phyloP scores from a whole-genome alignment of 345 rosid species.

The Syzygium aromaticum region DNA sequence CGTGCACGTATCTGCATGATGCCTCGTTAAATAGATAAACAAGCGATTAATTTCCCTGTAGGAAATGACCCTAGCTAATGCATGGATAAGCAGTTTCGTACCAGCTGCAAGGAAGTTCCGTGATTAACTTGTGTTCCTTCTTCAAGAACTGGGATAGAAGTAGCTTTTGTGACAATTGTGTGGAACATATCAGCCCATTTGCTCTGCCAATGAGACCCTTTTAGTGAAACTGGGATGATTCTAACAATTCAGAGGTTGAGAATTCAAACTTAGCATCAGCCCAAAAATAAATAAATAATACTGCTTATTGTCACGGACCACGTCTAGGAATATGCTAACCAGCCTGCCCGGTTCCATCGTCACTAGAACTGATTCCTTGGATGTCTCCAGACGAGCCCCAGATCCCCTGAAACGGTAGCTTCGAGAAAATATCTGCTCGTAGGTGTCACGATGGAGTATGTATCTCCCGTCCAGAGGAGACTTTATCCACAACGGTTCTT shows the following conservation, averaged over 20 bases:
- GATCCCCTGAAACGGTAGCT: conserved; percentile 15
- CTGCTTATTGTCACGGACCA: conserved; percentile 24
- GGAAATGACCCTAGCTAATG: background rate
- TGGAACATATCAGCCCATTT: conserved; percentile 60
- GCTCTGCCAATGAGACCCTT: conserved; percentile 20
- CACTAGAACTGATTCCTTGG: conserved; percentile 36
- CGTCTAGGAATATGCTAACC: conserved; percentile 39
- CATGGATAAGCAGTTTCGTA: conserved; percentile 4
- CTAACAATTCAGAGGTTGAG: background rate
- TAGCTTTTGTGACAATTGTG: conserved; percentile 50
- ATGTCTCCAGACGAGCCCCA: conserved; percentile 49
- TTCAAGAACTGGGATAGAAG: conserved; percentile 27
- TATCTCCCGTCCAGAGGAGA: conserved; percentile 20
- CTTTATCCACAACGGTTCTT: conserved; percentile 54
- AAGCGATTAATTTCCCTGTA: background rate
- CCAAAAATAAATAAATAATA: background rate
- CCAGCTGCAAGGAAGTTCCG: conserved; percentile 49
- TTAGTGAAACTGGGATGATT: background rate
- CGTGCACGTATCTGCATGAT: conserved; percentile 40
- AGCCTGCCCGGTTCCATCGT: conserved; percentile 26
- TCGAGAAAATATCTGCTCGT: conserved; percentile 24
- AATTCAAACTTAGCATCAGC: background rate
- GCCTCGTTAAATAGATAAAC: background rate
- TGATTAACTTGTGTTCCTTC: conserved; percentile 15
- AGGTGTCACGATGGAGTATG: conserved; percentile 25